Conservation (phyloP, 768 basidiomycete species). For the Suillus weaverae region DNA sequence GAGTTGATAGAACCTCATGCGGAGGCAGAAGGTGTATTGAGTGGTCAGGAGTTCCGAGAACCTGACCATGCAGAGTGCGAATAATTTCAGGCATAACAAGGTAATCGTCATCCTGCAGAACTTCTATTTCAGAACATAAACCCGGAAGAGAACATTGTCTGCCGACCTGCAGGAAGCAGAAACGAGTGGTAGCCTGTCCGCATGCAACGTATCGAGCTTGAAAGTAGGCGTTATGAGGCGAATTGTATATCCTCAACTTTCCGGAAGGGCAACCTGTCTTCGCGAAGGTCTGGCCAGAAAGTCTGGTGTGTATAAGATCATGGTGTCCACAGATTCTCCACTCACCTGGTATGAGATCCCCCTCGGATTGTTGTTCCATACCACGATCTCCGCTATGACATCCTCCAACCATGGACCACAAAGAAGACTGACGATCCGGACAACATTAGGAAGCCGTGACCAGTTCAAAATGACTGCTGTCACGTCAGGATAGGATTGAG, state of each 20-base stretch:
- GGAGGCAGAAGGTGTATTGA: constrained; percentile 58
- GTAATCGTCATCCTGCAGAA: constrained; percentile 65
- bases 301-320: background rate
- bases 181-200: constrained; percentile 46
- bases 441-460: constrained; percentile 63
- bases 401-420: constrained; percentile 47
- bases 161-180: constrained; percentile 63
- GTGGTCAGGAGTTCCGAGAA: constrained; percentile 25
- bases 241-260: constrained; percentile 56
- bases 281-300: constrained; percentile 40
- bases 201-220: constrained; percentile 64
- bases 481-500: constrained; percentile 37
- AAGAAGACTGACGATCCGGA: constrained; percentile 51
- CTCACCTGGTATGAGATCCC: constrained; percentile 44
- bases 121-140: background rate
- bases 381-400: constrained; percentile 47
- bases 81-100: constrained; percentile 59
- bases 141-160: background rate
- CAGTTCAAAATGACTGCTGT: constrained; percentile 67
- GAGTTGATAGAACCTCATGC: constrained; percentile 58
- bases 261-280: constrained; percentile 40
- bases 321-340: background rate
- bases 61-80: constrained; percentile 44
- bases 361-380: constrained; percentile 66
- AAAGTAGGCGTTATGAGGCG: constrained; percentile 57